phyloP scores from a whole-genome alignment of 352 stramenopile species.

The Pythium oligandrum region DNA sequence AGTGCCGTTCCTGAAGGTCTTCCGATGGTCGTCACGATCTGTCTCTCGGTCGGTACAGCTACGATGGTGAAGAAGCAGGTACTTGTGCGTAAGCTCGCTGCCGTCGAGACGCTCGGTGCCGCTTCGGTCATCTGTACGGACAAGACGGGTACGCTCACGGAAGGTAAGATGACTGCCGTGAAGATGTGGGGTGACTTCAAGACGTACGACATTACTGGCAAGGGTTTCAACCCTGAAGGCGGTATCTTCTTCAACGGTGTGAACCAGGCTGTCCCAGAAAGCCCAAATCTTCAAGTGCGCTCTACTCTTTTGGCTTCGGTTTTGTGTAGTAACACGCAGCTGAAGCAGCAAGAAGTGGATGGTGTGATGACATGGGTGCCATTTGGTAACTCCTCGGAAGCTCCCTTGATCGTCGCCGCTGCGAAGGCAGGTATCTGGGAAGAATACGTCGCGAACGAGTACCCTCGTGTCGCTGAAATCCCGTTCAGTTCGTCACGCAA shows the following conservation, averaged over 20 bases:
- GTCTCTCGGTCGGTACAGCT: conserved; percentile 58
- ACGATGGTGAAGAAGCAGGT: conserved; percentile 78
- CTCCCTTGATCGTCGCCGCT: conserved; percentile 63
- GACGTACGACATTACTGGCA: conserved; percentile 61
- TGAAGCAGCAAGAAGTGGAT: conserved; percentile 58
- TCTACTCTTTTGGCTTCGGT: conserved; percentile 55
- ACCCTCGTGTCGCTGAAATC: conserved; percentile 84
- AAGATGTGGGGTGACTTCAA: conserved; percentile 74
- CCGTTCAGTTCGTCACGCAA: conserved; percentile 95
- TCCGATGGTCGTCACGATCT: conserved; percentile 82
- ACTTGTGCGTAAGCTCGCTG: conserved; percentile 81
- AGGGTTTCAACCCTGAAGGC: conserved; percentile 55
- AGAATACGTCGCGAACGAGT: conserved; percentile 43
- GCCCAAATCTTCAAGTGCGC: conserved; percentile 49
- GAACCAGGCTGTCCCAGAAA: conserved; percentile 28
- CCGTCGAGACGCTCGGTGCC: conserved; percentile 82
- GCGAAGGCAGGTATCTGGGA: conserved; percentile 66
- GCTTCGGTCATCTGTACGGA: conserved; percentile 92
- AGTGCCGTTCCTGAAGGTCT: conserved; percentile 74
- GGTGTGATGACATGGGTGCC: conserved; percentile 44
- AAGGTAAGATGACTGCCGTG: conserved; percentile 79
- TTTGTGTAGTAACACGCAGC: conserved; percentile 71
- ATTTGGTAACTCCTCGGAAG: conserved; percentile 71
- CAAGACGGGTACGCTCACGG: conserved; percentile 94
- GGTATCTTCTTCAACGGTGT: conserved; percentile 41